Evolutionary conservation across 1,139 yeast genomes (phyloP).

Genomic region (Hyphopichia burtonii): DNA sequence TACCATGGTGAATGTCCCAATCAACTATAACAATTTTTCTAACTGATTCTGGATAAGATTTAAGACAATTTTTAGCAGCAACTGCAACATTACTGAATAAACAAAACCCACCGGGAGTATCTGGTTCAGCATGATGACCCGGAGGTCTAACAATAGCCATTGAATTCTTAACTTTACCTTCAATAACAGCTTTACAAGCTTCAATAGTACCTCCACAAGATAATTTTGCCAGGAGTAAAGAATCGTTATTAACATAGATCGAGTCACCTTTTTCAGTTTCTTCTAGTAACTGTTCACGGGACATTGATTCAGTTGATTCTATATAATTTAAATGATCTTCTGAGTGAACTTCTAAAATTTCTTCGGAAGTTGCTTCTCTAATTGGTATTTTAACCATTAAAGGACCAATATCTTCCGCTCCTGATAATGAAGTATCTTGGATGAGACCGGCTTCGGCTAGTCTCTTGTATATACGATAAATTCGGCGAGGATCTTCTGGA

Average conservation of each 20-base stretch:
- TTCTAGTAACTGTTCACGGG: constrained; percentile 71
- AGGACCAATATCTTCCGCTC: constrained; percentile 82
- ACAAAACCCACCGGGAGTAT: constrained; percentile 95
- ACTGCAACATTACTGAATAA: constrained; percentile 95
- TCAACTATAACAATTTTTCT: constrained; percentile 81
- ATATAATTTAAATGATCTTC: constrained; percentile 75
- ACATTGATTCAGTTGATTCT: constrained; percentile 74
- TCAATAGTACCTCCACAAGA: constrained; percentile 98
- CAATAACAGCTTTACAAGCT: constrained; percentile 93
- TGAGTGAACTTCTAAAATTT: constrained; percentile 83
- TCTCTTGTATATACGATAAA: constrained; percentile 87
- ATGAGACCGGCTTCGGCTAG: constrained; percentile 93
- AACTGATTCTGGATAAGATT: constrained; percentile 84
- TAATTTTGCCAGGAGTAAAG: constrained; percentile 80
- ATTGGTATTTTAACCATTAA: constrained; percentile 86
- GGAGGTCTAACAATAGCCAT: constrained; percentile 97
- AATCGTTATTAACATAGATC: constrained; percentile 91
- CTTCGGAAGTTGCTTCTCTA: constrained; percentile 84
- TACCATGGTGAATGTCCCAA: constrained; percentile 99
- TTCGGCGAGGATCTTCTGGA: constrained; percentile 98
- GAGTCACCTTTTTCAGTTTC: constrained; percentile 94
- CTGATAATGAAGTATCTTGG: constrained; percentile 75
- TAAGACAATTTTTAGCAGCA: constrained; percentile 84
- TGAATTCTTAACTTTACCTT: constrained; percentile 87
- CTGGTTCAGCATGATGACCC: constrained; percentile 99